Evolutionary conservation across 2,329 filamentous ascomycete genomes (phyloP).

Genomic region (Aspergillus terreus): DNA sequence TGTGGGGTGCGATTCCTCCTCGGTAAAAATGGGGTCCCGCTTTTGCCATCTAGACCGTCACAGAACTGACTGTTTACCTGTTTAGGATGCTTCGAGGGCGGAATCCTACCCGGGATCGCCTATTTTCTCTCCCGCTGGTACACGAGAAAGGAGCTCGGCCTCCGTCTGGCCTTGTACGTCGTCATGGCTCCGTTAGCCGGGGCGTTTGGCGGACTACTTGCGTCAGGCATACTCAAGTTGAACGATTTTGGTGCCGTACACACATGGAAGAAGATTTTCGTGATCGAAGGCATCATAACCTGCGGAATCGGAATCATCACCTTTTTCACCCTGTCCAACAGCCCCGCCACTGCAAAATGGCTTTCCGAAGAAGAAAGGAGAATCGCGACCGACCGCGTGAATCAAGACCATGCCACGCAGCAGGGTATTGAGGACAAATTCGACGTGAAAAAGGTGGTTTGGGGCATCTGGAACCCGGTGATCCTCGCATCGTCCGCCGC

Average conservation of each 20-base stretch:
- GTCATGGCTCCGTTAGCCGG: conserved; percentile 68
- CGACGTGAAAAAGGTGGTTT: conserved; percentile 55
- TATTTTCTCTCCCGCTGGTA: conserved; percentile 74
- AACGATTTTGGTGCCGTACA: conserved; percentile 54
- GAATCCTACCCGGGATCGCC: conserved; percentile 69
- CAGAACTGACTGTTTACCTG: background rate
- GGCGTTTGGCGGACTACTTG: conserved; percentile 66
- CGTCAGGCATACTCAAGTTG: conserved; percentile 60
- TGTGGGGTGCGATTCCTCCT: conserved; percentile 2
- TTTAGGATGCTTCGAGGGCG: conserved; percentile 67
- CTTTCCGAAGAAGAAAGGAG: conserved; percentile 63
- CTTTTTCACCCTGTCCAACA: conserved; percentile 64
- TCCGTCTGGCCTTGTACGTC: conserved; percentile 65
- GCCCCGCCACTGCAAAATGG: conserved; percentile 66
- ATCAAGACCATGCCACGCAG: conserved; percentile 62
- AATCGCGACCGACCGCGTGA: conserved; percentile 63
- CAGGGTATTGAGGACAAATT: conserved; percentile 63
- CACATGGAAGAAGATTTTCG: conserved; percentile 68
- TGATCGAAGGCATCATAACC: conserved; percentile 66
- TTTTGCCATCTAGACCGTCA: too few species aligned
- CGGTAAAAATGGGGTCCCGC: background rate
- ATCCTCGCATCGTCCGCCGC: conserved; percentile 55
- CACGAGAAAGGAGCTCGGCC: conserved; percentile 63
- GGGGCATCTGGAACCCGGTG: conserved; percentile 63
- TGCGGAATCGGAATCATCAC: conserved; percentile 55